Base-by-base conservation (phyloP, 805 yeast genomes). In the Pichia exigua region DNA sequence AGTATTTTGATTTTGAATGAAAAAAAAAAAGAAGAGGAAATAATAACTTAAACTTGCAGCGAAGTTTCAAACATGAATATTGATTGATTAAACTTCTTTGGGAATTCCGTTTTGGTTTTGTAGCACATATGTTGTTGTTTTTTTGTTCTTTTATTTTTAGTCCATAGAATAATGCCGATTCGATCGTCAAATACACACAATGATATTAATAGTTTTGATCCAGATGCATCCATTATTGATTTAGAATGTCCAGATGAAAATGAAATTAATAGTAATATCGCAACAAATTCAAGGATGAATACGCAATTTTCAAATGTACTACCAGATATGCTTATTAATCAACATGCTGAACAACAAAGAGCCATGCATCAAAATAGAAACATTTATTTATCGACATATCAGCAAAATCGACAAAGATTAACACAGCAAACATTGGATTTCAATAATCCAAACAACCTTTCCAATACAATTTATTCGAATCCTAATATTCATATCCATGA, bases 401-500 rank as follows among this genome's bases (percentile, higher is more conserved):
- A 42, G n/a, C 44, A 42, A 22, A 28, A 18, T 18, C 46, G 18
- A n/a, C n/a, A 15, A 11, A 42, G 15, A 21, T 4, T 24, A 38
- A 42, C 26, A 17, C 20, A 15, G 22, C 21, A 22, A 15, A 35
- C 39, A 8, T 35, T 35, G 20, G 39, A 35, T 35, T 35, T 35
- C n/a, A 35, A 17, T 35, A 35, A 35, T 35, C 12, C 20, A n/a
- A 35, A 35, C 17, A 35, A 35, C 39, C 39, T 35, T 17, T 35
- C 39, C 12, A 32, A 20, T 21, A 41, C 40, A 9, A 20, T 47
- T 27, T 45, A 53, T 27, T 38, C 28, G 5, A 48, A 45, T 46
- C 52, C 51, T 21, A 48, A 51, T 21, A 32, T 27, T 8, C 51
- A 44, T 17, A 53, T 51, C 3, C 48, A 41, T 8, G 45, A 32